A percentile compares a stretch with the other conserved stretches of the same genome.
Evolutionary conservation across 1,284 basidiomycete genomes (phyloP).

Genomic region (Rhodotorula sp.): DNA sequence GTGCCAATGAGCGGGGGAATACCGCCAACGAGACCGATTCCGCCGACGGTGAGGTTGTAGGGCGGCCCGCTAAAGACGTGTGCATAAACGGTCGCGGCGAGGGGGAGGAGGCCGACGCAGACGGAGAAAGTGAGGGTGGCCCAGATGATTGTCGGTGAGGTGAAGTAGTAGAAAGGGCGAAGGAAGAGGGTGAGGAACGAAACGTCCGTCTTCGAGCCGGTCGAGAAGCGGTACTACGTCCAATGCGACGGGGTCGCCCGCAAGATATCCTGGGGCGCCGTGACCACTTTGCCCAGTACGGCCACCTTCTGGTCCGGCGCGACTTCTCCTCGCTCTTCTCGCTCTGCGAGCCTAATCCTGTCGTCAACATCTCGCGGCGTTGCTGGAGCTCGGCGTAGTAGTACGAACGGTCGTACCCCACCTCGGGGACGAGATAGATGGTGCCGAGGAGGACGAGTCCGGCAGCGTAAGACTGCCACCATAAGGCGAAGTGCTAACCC

Average conservation of each 20-base stretch:
- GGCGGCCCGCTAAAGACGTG: conserved; percentile 31
- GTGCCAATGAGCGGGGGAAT: conserved; percentile 48
- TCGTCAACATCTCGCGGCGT: conserved; percentile 42
- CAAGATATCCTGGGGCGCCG: not conserved
- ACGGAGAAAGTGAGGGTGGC: conserved; percentile 8
- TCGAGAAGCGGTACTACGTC: conserved; percentile 7
- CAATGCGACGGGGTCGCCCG: not conserved
- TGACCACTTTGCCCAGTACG: not conserved
- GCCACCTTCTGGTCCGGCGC: conserved; percentile 5
- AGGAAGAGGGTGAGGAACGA: conserved; percentile 3
- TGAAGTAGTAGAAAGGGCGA: conserved; percentile 6
- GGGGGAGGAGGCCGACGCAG: conserved; percentile 27
- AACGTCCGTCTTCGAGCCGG: not conserved
- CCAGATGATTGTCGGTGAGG: conserved; percentile 12
- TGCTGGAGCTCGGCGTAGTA: conserved; percentile 37
- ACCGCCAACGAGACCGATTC: conserved; percentile 50
- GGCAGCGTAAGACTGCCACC: conserved; percentile 43
- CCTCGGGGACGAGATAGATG: conserved; percentile 54
- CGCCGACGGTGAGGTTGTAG: conserved; percentile 21
- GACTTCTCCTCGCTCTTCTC: not conserved
- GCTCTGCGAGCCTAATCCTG: not conserved
- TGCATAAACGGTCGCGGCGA: conserved; percentile 24
- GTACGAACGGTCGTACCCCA: conserved; percentile 41
- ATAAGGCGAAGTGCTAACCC: conserved; percentile 47
- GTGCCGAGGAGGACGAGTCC: conserved; percentile 53